These are phyloP conservation scores for Fusarium globosum DNA, from an alignment of 2,329 filamentous ascomycete species.

Conservation along the genomic window DNA sequence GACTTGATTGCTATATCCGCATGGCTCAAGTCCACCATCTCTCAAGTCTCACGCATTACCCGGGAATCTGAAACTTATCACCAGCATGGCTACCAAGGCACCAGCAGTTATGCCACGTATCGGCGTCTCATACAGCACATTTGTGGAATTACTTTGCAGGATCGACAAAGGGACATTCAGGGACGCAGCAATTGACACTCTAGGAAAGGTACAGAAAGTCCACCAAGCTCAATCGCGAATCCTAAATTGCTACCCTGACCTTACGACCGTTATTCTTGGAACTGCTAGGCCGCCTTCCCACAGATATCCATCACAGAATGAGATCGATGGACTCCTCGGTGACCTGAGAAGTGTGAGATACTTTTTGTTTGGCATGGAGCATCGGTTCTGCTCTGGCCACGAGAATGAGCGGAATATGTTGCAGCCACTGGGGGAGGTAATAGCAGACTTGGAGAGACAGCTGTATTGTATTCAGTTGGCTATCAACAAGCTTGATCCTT, in stretches of 20 bases:
- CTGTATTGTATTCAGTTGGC: not conserved
- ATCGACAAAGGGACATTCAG: not conserved
- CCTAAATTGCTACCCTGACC: not conserved
- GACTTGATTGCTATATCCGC: rapidly evolving
- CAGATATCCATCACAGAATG: not conserved
- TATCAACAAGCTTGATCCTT: not conserved
- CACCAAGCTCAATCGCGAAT: not conserved
- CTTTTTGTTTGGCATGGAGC: not conserved
- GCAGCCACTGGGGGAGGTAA: too few relatives aligned
- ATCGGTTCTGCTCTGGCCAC: not conserved
- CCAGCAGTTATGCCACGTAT: not conserved
- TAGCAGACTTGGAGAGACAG: not conserved
- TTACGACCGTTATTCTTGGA: not conserved
- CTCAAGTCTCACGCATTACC: not conserved
- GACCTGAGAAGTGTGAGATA: not conserved
- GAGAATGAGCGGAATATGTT: not conserved
- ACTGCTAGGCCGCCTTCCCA: too few relatives aligned
- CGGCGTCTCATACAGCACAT: not conserved
- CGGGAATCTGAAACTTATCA: not conserved
- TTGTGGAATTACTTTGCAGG: not conserved
- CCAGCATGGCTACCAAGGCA: not conserved
- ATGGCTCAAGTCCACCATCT: not conserved
- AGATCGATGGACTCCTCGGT: not conserved
- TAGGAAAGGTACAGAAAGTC: not conserved
- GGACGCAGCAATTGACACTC: not conserved